phyloP scores from a whole-genome alignment of 2,329 filamentous ascomycete genomes.

The Nectriaceae sp. region DNA sequence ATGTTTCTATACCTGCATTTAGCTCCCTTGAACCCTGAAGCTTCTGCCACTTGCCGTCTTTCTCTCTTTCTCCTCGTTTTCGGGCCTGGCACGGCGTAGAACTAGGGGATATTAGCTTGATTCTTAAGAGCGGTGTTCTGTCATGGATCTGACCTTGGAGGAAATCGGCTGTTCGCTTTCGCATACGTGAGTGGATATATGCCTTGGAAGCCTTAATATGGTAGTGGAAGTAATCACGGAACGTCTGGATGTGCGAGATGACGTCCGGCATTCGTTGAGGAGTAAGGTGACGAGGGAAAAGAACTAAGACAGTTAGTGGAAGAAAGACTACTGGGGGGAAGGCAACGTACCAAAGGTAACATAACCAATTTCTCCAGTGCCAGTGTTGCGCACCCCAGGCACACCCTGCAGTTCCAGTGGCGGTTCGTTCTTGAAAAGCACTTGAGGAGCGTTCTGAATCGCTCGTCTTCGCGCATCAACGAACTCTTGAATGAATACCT shows the following conservation, averaged over 20 bases:
- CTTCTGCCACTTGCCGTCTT: conserved; percentile 97
- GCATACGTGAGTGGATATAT: conserved; percentile 98
- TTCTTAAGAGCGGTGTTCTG: not conserved
- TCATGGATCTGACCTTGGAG: conserved; percentile 73
- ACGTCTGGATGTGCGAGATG: conserved; percentile 99
- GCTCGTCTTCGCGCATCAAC: conserved; percentile 93
- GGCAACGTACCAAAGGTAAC: conserved; percentile 83
- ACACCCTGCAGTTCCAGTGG: conserved; percentile 88
- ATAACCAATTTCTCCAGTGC: conserved; percentile 88
- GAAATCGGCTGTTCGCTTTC: conserved; percentile 96
- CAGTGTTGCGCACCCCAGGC: conserved; percentile 74
- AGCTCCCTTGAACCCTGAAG: conserved; percentile 63
- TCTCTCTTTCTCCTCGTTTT: conserved; percentile 94
- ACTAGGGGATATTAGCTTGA: conserved; percentile 56
- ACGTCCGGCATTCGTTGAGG: conserved; percentile 88
- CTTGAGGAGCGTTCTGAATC: conserved; percentile 97
- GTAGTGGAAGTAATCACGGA: conserved; percentile 99
- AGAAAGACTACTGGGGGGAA: not conserved
- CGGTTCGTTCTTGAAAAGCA: conserved; percentile 92
- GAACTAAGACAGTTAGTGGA: conserved; percentile 56
- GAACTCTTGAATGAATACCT: conserved; percentile 98
- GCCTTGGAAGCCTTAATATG: conserved; percentile 99
- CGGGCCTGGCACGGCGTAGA: conserved; percentile 90
- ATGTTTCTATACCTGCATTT: conserved; percentile 14
- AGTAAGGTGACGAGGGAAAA: conserved; percentile 94